Percentiles rank a stretch among this genome's conserved stretches.
Evolutionary conservation across 1,139 yeast species (phyloP).

Genomic region (Scheffersomyces quercinus): DNA sequence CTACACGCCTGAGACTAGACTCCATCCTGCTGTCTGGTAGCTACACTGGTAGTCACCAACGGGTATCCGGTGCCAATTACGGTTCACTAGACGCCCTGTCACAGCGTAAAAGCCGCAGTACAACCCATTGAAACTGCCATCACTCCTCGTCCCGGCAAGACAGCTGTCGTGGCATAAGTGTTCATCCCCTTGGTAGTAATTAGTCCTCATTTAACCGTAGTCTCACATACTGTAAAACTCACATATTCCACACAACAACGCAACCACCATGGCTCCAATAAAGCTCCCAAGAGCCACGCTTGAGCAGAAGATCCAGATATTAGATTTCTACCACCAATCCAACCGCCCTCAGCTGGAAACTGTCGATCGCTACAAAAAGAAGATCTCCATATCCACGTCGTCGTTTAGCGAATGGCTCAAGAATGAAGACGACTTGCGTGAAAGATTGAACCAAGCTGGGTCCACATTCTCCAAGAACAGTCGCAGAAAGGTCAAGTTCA

Average conservation of each 20-base stretch:
- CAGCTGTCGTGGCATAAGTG: too few relatives aligned
- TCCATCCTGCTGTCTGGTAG: too few relatives aligned
- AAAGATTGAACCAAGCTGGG: constrained; percentile 40
- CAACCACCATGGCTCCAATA: constrained; percentile 12
- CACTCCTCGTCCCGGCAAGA: too few relatives aligned
- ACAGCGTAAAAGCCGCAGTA: too few relatives aligned
- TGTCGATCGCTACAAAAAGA: constrained; percentile 50
- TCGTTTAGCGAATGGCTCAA: constrained; percentile 63
- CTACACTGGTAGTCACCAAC: too few relatives aligned
- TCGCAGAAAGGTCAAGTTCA: constrained; percentile 50
- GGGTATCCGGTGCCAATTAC: too few relatives aligned
- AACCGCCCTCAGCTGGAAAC: constrained; percentile 59
- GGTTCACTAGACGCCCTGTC: too few relatives aligned
- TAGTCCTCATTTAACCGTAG: too few relatives aligned
- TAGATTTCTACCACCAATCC: constrained; percentile 51
- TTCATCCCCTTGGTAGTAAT: too few relatives aligned
- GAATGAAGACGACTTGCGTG: constrained; percentile 50
- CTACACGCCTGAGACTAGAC: too few relatives aligned
- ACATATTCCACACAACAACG: neutral
- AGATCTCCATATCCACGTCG: constrained; percentile 55
- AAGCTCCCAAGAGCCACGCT: constrained; percentile 57
- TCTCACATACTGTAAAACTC: too few relatives aligned
- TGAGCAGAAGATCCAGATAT: constrained; percentile 56
- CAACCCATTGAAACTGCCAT: too few relatives aligned
- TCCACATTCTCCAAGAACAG: constrained; percentile 38